Base-by-base conservation (phyloP, 208 protist genomes). In the Leishmania mexicana region DNA sequence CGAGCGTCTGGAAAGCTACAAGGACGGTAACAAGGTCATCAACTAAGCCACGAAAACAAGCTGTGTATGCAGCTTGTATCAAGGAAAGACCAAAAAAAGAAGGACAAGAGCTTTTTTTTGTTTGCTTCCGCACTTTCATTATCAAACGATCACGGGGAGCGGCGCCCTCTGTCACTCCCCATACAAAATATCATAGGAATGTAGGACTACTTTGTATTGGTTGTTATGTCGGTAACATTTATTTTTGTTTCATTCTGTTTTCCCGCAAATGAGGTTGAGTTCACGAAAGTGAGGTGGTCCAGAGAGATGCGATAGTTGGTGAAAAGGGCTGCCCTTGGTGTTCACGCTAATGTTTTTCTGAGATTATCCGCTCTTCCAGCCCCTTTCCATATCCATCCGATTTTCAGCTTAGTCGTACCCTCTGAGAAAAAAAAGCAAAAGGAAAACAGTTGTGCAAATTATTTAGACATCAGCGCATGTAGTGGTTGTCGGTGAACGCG, bases 1-100 rank as follows among this genome's bases (percentile, higher is more conserved):
- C 78, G 94, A 97, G 83, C 92, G 89, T 71, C 83, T 91, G 75
- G 94, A 93, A 62, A 85, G 89, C 77, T 96, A 85, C 87, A 96
- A 93, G 89, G 87, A 92, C 81, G 90, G 77, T 51, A 96, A 95
- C 85, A 95, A 96, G 82, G 82, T 94, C 54, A 88, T 80, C 81
- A 91, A 86, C 80, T 96, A 93, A 82, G 47, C 3, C 28, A 4
- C 19, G 49, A n/a, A n/a, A 10, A 24, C 74, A 78, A 35, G 7
- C 21, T 13, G 54, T 62, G 57, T 68, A 31, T 49, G 54, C 38
- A 35, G 7, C 4, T 13, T 81, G 68, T 74, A 51, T 79, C 21
- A 74, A 77, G 28, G 42, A 68, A 78, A 45, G 74, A 5, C 31
- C 28, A 24, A 62, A 17, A 68, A 57, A 45, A 19, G 68, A 51